phyloP scores from a whole-genome alignment of 2,329 filamentous ascomycete genomes.

The Phaeosphaeria sp. region DNA sequence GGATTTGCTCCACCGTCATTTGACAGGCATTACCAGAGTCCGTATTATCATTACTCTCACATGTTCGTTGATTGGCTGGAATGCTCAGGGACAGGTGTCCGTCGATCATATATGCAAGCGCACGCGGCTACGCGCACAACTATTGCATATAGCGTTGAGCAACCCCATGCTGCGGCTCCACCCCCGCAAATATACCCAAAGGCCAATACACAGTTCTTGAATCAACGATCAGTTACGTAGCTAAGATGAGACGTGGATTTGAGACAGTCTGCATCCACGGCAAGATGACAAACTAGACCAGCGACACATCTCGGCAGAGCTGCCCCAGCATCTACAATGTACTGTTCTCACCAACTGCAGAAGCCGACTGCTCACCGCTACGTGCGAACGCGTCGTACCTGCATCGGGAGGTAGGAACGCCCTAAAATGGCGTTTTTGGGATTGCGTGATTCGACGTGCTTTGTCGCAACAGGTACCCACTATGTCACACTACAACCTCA shows the following conservation, averaged over 20 bases:
- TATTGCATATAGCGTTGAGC: neutral
- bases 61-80: neutral
- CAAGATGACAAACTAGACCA: neutral
- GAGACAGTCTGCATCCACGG: too few species aligned
- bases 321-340: neutral
- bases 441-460: conserved; percentile 46
- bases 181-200: neutral
- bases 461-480: conserved; percentile 30
- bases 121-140: neutral
- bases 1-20: too few species aligned
- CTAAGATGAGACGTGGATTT: too few species aligned
- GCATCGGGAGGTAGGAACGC: conserved; percentile 9
- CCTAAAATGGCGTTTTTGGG: conserved; percentile 25
- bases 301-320: neutral
- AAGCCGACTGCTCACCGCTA: neutral
- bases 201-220: neutral
- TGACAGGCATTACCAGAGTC: too few species aligned
- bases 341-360: neutral
- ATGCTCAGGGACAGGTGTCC: neutral
- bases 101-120: neutral
- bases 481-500: conserved; percentile 12
- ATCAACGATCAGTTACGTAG: too few species aligned
- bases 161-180: neutral
- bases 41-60: too few species aligned
- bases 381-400: neutral